Conservation (phyloP, 2,329 filamentous ascomycete genomes). For the Whalleya microplaca region DNA sequence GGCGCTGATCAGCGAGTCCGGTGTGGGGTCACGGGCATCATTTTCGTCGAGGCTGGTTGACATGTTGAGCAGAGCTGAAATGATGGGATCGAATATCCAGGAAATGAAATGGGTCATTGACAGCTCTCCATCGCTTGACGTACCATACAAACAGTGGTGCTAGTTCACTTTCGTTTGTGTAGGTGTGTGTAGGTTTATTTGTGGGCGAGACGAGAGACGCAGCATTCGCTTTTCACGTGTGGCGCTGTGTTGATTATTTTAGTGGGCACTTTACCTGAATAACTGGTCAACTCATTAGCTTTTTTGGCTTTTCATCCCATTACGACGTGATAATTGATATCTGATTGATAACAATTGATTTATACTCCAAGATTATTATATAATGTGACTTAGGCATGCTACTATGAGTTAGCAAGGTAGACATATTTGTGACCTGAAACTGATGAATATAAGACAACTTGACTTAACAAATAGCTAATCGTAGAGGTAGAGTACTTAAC, state of each 20-base stretch:
- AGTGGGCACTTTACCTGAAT: background rate
- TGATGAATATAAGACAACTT: too few species aligned
- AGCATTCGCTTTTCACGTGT: background rate
- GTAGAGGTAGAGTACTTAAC: too few species aligned
- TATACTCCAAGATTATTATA: too few species aligned
- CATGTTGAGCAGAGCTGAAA: slow-evolving; percentile 4
- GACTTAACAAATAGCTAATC: too few species aligned
- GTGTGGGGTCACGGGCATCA: background rate
- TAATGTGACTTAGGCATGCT: too few species aligned
- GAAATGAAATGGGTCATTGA: background rate
- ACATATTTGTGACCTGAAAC: too few species aligned
- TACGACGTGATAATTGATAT: too few species aligned
- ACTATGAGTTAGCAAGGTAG: too few species aligned
- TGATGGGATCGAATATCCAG: background rate
- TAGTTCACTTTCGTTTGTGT: background rate
- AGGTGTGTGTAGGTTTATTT: background rate
- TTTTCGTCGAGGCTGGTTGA: slow-evolving; percentile 2
- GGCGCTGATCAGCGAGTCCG: slow-evolving; percentile 31
- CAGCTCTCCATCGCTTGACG: background rate
- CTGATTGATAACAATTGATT: too few species aligned
- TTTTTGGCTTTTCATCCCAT: too few species aligned
- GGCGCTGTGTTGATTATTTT: background rate
- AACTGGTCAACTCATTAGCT: too few species aligned
- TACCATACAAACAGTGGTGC: background rate
- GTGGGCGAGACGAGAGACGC: background rate